Evolutionary conservation across 2,329 filamentous ascomycete genomes (phyloP), one percentile per base, ranked within the genome.

Genomic region (Cercospora beticola): DNA sequence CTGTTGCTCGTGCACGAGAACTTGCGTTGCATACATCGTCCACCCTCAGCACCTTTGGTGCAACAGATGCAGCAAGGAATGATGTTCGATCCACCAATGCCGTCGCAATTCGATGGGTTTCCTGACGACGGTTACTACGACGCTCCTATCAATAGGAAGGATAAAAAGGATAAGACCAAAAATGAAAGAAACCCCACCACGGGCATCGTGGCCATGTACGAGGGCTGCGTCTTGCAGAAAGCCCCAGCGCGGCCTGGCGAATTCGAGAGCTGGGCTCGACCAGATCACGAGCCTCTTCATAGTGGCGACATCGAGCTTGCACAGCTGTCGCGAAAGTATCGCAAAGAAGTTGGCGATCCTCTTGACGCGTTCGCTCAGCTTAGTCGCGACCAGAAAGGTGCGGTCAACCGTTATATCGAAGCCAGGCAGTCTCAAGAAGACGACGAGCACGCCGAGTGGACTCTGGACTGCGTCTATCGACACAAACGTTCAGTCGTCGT

Each of bases 381-480:
- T 9, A 60, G 18, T 52, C 21, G 28, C 10, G 30, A 63, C 26
- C 66, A 68, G 26, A 40, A 64, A 46, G 56, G 66, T 8, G 56
- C 61, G 14, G 66, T 68, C n/a, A 49, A 54, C 14, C 28, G 61
- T 28, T 52, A 60, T 5, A 64, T 68, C 16, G 66, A 30, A 23
- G 30, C 36, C 16, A 31, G 12, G 12, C 61, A 68, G 30, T 21
- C 18, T 49, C 28, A 56, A 26, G 66, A 68, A 30, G 59, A 46
- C 18, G 58, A 68, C 28, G 61, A 68, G 43, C 56, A 68, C 46
- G 66, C 61, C 2, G 61, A 64, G 23, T 68, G 66, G 66, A 52
- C 12, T 33, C 43, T 68, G 54, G 66, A 64, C 3, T 64, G 58
- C 30, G 66, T 68, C 12, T 52, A 54, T 33, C 46, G 62, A 57